Conservation (phyloP, 2,329 filamentous ascomycete species). For the Botryotinia convoluta region DNA sequence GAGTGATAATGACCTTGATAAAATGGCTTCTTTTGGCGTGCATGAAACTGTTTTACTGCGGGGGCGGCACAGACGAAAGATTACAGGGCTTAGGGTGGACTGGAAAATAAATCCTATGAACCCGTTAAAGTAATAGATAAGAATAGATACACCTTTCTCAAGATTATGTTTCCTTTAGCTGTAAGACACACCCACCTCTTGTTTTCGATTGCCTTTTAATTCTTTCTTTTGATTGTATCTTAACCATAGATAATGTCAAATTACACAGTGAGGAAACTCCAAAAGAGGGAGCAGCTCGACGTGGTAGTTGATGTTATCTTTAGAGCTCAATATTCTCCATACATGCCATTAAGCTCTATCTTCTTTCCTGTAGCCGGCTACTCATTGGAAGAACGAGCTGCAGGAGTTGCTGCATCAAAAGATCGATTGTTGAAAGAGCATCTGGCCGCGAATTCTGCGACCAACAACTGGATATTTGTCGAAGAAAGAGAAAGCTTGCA, state of each 20-base stretch:
- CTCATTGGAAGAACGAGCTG: neutral
- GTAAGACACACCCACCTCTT: no score
- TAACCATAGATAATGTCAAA: neutral
- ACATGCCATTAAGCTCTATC: neutral
- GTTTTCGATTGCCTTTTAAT: neutral
- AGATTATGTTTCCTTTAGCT: neutral
- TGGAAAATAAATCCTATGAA: neutral
- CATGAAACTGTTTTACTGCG: neutral
- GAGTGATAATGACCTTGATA: neutral
- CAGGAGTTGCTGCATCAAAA: neutral
- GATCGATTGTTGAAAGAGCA: conserved; percentile 1
- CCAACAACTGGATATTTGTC: neutral
- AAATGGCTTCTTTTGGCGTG: neutral
- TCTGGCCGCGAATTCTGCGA: neutral
- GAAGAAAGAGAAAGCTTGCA: neutral
- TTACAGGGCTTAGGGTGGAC: neutral
- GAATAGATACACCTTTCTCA: neutral
- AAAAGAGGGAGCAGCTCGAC: neutral
- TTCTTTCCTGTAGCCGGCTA: neutral
- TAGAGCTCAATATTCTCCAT: conserved; percentile 1
- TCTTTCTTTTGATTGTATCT: neutral
- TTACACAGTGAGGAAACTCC: neutral
- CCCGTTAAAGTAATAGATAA: neutral
- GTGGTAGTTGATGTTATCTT: neutral
- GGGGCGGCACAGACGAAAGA: neutral